Percentiles rank a stretch among this genome's conserved stretches.
These are phyloP conservation scores for Anethum foeniculum DNA, from an alignment of 140 eudicot species.

Conservation along the genomic window DNA sequence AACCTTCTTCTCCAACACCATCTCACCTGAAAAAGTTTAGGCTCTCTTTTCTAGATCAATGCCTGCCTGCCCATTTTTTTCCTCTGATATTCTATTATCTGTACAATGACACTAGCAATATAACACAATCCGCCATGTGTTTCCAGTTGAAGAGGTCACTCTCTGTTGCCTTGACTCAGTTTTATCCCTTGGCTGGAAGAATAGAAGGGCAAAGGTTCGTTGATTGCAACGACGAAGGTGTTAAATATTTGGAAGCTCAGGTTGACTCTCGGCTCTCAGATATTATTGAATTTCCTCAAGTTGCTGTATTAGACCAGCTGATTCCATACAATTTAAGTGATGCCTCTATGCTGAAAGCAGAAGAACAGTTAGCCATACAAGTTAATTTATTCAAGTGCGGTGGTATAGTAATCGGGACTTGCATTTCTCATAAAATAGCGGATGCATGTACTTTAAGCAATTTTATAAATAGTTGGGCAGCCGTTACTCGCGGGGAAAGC, in stretches of 20 bases:
- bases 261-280: slow-evolving; percentile 22
- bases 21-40: slow-evolving; percentile 23
- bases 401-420: slow-evolving; percentile 32
- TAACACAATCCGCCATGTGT: slow-evolving; percentile 20
- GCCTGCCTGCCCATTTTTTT: slow-evolving; percentile 16
- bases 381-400: slow-evolving; percentile 42
- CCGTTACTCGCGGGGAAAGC: slow-evolving; percentile 15
- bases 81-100: slow-evolving; percentile 31
- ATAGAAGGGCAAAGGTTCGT: slow-evolving; percentile 14
- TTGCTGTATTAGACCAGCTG: slow-evolving; percentile 21
- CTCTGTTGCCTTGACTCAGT: slow-evolving; percentile 28
- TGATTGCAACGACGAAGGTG: slow-evolving; percentile 36
- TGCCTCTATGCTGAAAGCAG: slow-evolving; percentile 7
- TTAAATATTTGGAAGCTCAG: slow-evolving; percentile 23
- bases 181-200: slow-evolving; percentile 47
- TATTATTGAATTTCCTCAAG: slow-evolving; percentile 14
- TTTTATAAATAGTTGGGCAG: slow-evolving; percentile 31
- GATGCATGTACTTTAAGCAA: slow-evolving; percentile 29
- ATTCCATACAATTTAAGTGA: slow-evolving; percentile 15
- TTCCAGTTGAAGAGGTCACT: slow-evolving; percentile 34
- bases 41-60: slow-evolving; percentile 34
- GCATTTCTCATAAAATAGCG: slow-evolving; percentile 31
- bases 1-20: slow-evolving; percentile 38
- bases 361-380: slow-evolving; percentile 38
- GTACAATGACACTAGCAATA: slow-evolving; percentile 8